These are phyloP conservation scores for Albatrellus sp. DNA, from an alignment of 1,284 basidiomycete genomes.

Conservation along the genomic window DNA sequence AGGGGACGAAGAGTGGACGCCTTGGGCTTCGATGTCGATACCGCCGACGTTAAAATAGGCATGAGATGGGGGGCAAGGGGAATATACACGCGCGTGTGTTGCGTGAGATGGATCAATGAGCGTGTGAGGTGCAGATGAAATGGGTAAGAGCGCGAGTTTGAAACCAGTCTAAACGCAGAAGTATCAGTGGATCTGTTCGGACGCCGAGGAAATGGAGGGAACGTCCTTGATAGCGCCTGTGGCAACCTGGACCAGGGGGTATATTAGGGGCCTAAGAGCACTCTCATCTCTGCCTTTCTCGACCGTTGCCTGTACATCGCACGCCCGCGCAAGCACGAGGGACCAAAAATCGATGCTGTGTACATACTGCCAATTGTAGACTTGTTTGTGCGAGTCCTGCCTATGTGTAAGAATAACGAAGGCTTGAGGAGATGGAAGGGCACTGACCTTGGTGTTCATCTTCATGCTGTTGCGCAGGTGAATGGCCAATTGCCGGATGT, in stretches of 20 bases:
- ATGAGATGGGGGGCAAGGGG: slow-evolving; percentile 83
- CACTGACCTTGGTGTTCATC: slow-evolving; percentile 61
- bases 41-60: slow-evolving; percentile 71
- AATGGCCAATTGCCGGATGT: slow-evolving; percentile 93
- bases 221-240: slow-evolving; percentile 80
- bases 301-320: slow-evolving; percentile 43
- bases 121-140: slow-evolving; percentile 68
- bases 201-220: slow-evolving; percentile 3
- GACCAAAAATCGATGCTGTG: slow-evolving; percentile 97
- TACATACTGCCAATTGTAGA: slow-evolving; percentile 98
- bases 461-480: slow-evolving; percentile 89
- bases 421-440: slow-evolving; percentile 5
- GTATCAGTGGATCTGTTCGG: slow-evolving; percentile 1
- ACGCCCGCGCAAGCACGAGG: slow-evolving; percentile 76
- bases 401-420: neutral
- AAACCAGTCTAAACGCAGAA: slow-evolving; percentile 52
- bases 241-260: slow-evolving; percentile 91
- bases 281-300: slow-evolving; percentile 51
- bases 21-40: slow-evolving; percentile 66
- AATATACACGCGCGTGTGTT: slow-evolving; percentile 79
- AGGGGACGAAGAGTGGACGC: slow-evolving; percentile 84
- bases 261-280: slow-evolving; percentile 81
- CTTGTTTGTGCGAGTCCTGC: slow-evolving; percentile 80
- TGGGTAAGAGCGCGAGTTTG: slow-evolving; percentile 71
- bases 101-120: slow-evolving; percentile 60